Percentiles rank a stretch among this genome's conserved stretches.
Conservation (phyloP, 202 grass and related monocot genomes). For the Schoenoplectus tabernaemontani region DNA sequence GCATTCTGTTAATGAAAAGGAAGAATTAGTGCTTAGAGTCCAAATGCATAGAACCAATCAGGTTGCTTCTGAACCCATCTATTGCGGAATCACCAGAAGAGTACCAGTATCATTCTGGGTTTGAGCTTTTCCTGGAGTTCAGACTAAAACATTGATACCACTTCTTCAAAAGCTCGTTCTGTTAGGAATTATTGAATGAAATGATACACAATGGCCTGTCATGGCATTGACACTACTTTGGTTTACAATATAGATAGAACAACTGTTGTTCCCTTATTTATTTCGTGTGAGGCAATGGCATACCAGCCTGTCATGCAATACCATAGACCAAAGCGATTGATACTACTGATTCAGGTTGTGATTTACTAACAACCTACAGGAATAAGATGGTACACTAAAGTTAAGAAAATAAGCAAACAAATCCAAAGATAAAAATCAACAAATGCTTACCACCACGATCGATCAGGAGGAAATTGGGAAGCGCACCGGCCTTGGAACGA, state of each 20-base stretch:
- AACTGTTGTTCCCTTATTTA: background rate
- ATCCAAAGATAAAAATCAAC: background rate
- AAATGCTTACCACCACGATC: constrained; percentile 67
- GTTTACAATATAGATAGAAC: background rate
- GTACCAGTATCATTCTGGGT: background rate
- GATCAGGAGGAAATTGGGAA: constrained; percentile 83
- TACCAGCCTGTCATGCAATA: background rate
- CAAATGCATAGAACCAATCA: background rate
- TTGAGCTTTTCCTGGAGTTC: background rate
- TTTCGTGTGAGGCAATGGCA: background rate
- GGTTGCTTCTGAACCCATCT: background rate
- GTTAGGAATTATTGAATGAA: background rate
- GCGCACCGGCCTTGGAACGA: constrained; percentile 55
- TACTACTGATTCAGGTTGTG: background rate
- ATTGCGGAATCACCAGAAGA: background rate
- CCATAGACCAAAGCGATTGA: background rate
- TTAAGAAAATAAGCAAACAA: background rate
- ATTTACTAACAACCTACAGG: background rate
- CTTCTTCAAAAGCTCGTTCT: too few relatives aligned
- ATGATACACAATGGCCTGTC: background rate
- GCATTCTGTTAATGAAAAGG: constrained; percentile 50
- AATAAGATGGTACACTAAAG: background rate
- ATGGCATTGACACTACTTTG: background rate
- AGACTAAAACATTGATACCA: background rate
- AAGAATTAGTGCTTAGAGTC: background rate